Percentiles rank a stretch among this genome's conserved stretches.
These are phyloP conservation scores for Spiraea crenata DNA, from an alignment of 331 rosid species.

Conservation along the genomic window DNA sequence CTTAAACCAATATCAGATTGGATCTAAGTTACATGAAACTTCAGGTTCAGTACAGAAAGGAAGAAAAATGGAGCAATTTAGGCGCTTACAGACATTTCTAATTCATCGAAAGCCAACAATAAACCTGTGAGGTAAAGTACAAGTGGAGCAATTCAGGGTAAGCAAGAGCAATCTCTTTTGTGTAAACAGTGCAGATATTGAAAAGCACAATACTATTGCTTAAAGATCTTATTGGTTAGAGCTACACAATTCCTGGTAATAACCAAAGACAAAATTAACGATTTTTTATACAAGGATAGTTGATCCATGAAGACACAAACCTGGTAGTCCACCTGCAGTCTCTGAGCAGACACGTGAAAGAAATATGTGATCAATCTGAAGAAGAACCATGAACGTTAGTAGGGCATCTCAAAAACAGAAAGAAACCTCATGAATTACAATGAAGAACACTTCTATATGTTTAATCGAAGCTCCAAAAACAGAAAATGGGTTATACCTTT, in stretches of 20 bases:
- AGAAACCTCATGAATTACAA: slow-evolving; percentile 13
- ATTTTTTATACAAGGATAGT: background rate
- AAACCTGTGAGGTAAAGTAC: slow-evolving; percentile 53
- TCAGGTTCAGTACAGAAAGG: background rate
- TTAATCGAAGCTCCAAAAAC: slow-evolving; percentile 2
- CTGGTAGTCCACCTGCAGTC: slow-evolving; percentile 93
- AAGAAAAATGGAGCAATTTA: slow-evolving; percentile 7
- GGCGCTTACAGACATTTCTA: slow-evolving; percentile 77
- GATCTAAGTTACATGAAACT: background rate
- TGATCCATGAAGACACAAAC: slow-evolving; percentile 37
- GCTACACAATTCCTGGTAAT: too few relatives aligned
- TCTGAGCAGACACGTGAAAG: slow-evolving; percentile 84
- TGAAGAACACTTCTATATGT: background rate
- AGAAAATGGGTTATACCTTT: slow-evolving; percentile 43
- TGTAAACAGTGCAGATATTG: background rate
- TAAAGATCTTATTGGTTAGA: background rate
- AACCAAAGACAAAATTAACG: too few relatives aligned
- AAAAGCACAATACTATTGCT: background rate
- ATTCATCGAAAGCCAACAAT: slow-evolving; percentile 87
- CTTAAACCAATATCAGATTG: slow-evolving; percentile 1
- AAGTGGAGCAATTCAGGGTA: slow-evolving; percentile 23
- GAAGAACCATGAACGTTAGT: slow-evolving; percentile 14
- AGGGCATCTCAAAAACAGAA: slow-evolving; percentile 2
- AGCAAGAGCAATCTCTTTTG: background rate
- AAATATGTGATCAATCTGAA: slow-evolving; percentile 80